These are phyloP conservation scores for Clarkia xantiana DNA, from an alignment of 345 rosid genomes.

Conservation along the genomic window DNA sequence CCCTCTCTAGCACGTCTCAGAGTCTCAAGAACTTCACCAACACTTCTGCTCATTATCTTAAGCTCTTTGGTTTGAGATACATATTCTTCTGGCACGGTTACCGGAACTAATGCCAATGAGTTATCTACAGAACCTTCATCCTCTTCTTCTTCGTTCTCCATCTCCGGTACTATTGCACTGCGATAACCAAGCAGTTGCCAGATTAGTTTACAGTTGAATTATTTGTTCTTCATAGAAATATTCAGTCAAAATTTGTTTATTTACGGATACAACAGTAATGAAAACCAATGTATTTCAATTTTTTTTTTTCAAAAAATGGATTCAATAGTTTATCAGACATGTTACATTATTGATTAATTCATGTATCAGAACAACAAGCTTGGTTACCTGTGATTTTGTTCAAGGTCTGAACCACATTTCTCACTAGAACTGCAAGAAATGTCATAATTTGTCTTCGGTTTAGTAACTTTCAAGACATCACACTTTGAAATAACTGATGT, in stretches of 20 bases:
- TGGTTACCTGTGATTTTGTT: constrained; percentile 10
- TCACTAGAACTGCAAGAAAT: background rate
- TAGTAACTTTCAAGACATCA: background rate
- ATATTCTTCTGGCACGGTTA: constrained; percentile 8
- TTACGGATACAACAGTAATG: too few relatives aligned
- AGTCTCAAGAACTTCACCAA: constrained; percentile 33
- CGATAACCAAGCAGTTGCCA: too few relatives aligned
- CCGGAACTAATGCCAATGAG: constrained; percentile 31
- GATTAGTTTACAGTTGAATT: constrained; percentile 10
- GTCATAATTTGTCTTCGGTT: background rate
- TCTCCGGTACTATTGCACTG: constrained; percentile 3
- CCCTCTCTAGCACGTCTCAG: constrained; percentile 16
- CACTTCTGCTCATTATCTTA: constrained; percentile 15
- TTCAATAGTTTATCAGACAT: too few relatives aligned
- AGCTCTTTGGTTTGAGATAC: constrained; percentile 11
- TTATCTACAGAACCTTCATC: constrained; percentile 13
- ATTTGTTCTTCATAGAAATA: too few relatives aligned
- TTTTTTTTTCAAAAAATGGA: too few relatives aligned
- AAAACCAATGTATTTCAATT: too few relatives aligned
- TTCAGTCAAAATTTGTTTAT: too few relatives aligned
- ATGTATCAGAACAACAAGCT: too few relatives aligned
- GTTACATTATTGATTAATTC: too few relatives aligned
- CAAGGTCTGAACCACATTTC: constrained; percentile 7
- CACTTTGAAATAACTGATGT: background rate
- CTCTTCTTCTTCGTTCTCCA: constrained; percentile 12